Evolutionary conservation across 116 monocot genomes (phyloP), one percentile per base, ranked within the genome.

Genomic region (Phalaenopsis hybrid): DNA sequence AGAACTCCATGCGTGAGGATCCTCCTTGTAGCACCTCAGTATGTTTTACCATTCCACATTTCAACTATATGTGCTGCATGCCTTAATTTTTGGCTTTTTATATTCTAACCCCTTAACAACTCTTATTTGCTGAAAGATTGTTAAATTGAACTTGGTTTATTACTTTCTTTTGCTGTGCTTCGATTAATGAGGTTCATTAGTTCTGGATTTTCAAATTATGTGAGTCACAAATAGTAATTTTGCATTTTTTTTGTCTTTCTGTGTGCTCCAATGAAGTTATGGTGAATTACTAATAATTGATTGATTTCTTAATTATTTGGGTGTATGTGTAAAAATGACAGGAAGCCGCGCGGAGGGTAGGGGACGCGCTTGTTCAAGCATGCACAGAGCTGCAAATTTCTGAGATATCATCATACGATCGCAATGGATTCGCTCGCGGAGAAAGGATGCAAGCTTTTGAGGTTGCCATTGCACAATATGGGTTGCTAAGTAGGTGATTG

Each of bases 361-460:
- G 99, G 4, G 94, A 99, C 85, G 99, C 88, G 78, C 85, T 99
- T 25, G 78, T 99, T 46, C 89, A 92, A 57, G 90, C 88, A n/a
- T 94, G 99, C 76, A 82, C 77, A 49, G 89, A 93, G 23, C 51
- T 95, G 74, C 85, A 91, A 18, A 93, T 99, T 43, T 81, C 65
- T 0, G 99, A 95, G 82, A 91, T 99, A 88, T 93, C 95, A 21
- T 92, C 92, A 33, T 99, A 93, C 55, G 99, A 99, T 79, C 88
- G 92, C 55, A 99, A 99, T 83, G 99, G 95, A 57, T 89, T 99
- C 52, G 90, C 95, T 44, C 81, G 91, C 67, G 99, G 99, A 20
- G 92, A 92, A 77, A 92, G 92, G 79, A 95, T 99, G 89, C 80
- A 76, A 55, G 95, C 99, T 23, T 99, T 95, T 84, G 99, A 99